Evolutionary conservation across 805 yeast species (phyloP), one percentile per base, ranked within the genome.

Genomic region (Sugiyamaella americana): DNA sequence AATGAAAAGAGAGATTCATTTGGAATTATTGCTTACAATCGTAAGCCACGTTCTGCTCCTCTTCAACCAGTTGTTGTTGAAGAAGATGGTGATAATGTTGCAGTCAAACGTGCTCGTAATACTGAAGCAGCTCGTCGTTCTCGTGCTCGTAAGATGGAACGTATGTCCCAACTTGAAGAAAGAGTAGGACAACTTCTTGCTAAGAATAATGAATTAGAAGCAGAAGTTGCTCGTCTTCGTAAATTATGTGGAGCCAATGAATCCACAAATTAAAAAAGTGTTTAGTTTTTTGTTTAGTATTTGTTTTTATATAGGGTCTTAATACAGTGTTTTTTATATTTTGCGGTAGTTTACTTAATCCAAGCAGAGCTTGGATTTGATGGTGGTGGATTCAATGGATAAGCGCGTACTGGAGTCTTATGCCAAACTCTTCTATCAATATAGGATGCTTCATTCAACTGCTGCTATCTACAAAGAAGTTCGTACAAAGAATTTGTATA

Each of bases 41-140:
- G 88, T 64, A 88, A 87, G 72, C 84, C 78, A 56, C 79, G 95
- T 58, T 53, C 76, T 23, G 68, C 71, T 49, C 94, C 95, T 5
- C 73, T 87, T 65, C 70, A 74, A 55, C 95, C 95, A 6, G 74
- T 88, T 47, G 75, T 76, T 40, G 51, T 71, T 39, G 73, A 77
- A 26, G 76, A 74, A 32, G 62, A 67, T 35, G 67, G 39, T 41
- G 95, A 87, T 64, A 78, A 82, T n/a, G 76, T 75, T 48, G 78
- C 87, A 40, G 65, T 84, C 58, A 91, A 91, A 71, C 82, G 98
- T 64, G 98, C 98, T 5, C 82, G 91, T 67, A 91, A 93, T 75
- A 38, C 41, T 38, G 96, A 87, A 64, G 97, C 98, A 56, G 97
- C 97, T 5, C 80, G 97, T 66, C 79, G 96, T 62, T 87, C 96